A percentile compares a stretch with the other conserved stretches of the same genome.
Conservation (phyloP, 805 yeast species). For the Candida sonorensis region DNA sequence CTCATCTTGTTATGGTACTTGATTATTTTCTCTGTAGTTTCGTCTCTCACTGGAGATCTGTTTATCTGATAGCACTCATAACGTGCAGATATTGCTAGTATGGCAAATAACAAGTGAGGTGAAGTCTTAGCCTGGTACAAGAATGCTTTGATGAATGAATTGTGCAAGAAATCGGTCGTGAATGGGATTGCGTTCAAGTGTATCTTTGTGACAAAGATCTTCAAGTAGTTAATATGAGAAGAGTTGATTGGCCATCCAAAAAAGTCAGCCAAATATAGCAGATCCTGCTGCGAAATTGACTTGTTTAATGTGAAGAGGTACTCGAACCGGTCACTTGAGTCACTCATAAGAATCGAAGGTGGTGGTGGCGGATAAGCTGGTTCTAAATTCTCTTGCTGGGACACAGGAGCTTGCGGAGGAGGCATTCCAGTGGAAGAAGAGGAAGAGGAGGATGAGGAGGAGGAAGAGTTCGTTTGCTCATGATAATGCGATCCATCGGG, state of each 20-base stretch:
- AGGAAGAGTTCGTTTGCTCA: too few species aligned
- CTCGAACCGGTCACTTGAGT: conserved; percentile 17
- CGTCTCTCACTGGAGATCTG: conserved; percentile 12
- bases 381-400: too few species aligned
- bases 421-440: too few species aligned
- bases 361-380: conserved; percentile 22
- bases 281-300: conserved; percentile 20
- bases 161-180: conserved; percentile 27
- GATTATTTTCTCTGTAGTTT: conserved; percentile 10
- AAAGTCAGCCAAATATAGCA: conserved; percentile 22
- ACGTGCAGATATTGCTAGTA: conserved; percentile 67
- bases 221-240: conserved; percentile 27
- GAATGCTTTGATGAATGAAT: conserved; percentile 27
- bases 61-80: conserved; percentile 30
- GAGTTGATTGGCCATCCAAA: conserved; percentile 26
- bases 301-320: conserved; percentile 23
- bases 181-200: conserved; percentile 30
- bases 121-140: conserved; percentile 35
- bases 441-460: too few species aligned
- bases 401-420: too few species aligned
- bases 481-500: neutral
- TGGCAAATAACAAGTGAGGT: conserved; percentile 60
- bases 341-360: conserved; percentile 6
- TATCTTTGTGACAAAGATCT: conserved; percentile 28
- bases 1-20: conserved; percentile 49